Evolutionary conservation across 2,329 filamentous ascomycete species (phyloP), one percentile per base, ranked within the genome.

Genomic region (Fusarium devonianum): DNA sequence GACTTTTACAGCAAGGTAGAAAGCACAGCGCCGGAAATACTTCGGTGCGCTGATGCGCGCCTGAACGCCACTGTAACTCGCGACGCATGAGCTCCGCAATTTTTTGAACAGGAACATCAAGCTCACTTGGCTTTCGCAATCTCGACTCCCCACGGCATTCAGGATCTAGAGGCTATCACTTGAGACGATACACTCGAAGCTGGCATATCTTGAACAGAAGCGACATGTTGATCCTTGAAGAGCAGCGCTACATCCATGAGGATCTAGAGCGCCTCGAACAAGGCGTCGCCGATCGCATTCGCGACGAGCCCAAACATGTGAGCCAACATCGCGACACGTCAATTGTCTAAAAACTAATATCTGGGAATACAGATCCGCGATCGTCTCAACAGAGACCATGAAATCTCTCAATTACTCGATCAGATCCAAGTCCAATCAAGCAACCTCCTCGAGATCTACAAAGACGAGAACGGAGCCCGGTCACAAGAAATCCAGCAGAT

Each of bases 181-280:
- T n/a, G n/a, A 26, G 19, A 33, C 23, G 6, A 23, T 23, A 19
- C 8, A 13, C 10, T n/a, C 9, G 17, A 16, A 19, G 11, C 8
- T 9, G 13, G n/a, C 5, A 14, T 13, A 14, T 23, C 11, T 4
- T 8, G 6, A 25, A 17, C 7, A 9, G 6, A 33, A 21, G 32
- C 60, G 75, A 33, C 6, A 87, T 97, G 92, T 78, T 96, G 86
- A 78, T 96, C 62, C 76, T 97, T 58, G 95, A 99, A 78, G 92
- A 97, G 65, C 89, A 97, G 75, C 85, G 94, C 65, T 92, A 90
- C 67, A 84, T 97, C 65, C 92, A 97, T 66, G 94, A 99, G 83
- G 94, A 99, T 74, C 78, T 99, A 39, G 94, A 99, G 80, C 87
- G 94, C 58, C 83, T 99, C 51, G 94, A 99, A 75, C 91, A 96